Conservation (phyloP, 495 filamentous ascomycete genomes). For the Penicillium silybi region DNA sequence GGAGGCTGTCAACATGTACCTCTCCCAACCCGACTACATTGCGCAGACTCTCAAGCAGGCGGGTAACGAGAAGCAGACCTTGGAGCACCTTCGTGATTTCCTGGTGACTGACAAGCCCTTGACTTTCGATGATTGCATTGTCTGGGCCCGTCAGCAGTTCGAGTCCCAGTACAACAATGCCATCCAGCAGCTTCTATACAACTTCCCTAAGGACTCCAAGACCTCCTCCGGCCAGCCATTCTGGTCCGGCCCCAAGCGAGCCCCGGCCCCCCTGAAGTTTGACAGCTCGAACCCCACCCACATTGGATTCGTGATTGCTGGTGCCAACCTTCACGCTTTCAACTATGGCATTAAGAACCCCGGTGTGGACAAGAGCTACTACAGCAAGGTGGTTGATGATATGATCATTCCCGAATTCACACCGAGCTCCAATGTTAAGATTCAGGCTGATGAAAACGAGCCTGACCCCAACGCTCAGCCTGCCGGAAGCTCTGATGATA, state of each 20-base stretch:
- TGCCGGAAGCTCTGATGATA: constrained; percentile 58
- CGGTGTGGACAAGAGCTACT: constrained; percentile 61
- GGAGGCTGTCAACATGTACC: constrained; percentile 92
- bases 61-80: constrained; percentile 92
- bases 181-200: constrained; percentile 93
- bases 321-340: constrained; percentile 91
- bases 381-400: constrained; percentile 73
- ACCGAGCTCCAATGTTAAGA: constrained; percentile 88
- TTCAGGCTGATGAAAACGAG: constrained; percentile 93
- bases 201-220: constrained; percentile 91
- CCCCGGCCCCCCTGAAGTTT: constrained; percentile 87
- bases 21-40: constrained; percentile 87
- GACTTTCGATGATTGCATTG: constrained; percentile 91
- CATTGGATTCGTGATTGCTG: constrained; percentile 79
- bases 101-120: constrained; percentile 91
- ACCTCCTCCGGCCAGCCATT: constrained; percentile 88
- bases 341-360: constrained; percentile 91
- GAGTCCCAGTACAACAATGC: constrained; percentile 97
- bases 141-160: constrained; percentile 90
- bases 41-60: constrained; percentile 86
- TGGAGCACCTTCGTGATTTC: constrained; percentile 85
- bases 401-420: constrained; percentile 97
- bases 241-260: constrained; percentile 99
- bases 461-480: constrained; percentile 80
- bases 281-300: constrained; percentile 80